Base-by-base conservation (phyloP, 1,284 basidiomycete species). In the Somion occarium region DNA sequence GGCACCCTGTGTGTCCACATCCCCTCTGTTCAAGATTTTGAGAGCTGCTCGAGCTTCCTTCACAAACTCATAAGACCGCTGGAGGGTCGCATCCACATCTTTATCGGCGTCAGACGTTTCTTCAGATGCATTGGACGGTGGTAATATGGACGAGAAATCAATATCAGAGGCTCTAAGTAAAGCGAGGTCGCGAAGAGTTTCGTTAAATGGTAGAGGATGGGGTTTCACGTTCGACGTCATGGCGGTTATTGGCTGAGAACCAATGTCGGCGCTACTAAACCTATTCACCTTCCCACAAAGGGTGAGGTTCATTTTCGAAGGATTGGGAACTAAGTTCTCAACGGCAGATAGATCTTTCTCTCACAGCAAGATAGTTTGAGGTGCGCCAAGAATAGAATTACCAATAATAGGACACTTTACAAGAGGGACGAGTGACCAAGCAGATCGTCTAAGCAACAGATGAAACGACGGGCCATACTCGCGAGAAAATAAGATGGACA, bases 161-260 rank as follows among this genome's bases (percentile, higher is more conserved):
- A 81, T 54, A 43, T 77, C 78, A 4, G 81, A 80, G 20, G 80
- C 79, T 38, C 83, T 78, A 20, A 90, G 68, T 25, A 87, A 66
- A 2, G 87, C 85, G 25, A 90, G 77, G 65, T 90, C 88, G n/a
- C 77, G 81, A 38, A 89, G 72, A 2, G 80, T 82, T 53, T 80
- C 74, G 51, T 73, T 67, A 42, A 88, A 71, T 5, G 82, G 70
- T 23, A 90, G 71, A 9, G 81, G 75, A 56, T 79, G 80, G 3
- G 69, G 42, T 56, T 73, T 78, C 20, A 67, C 64, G 30, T 41
- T 41, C 9, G 39, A 41, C 20, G 39, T 22, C 39, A 41, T 41
- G 15, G 30, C 15, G 30, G 30, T 34, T 15, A 34, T 34, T 7
- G 15, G 30, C 15, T 34, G 15, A 34, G 30, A 34, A 7, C 7